Percentiles rank a stretch among this genome's conserved stretches.
Conservation (phyloP, 139 green algal genomes). For the Pedinophyceae sp. region DNA sequence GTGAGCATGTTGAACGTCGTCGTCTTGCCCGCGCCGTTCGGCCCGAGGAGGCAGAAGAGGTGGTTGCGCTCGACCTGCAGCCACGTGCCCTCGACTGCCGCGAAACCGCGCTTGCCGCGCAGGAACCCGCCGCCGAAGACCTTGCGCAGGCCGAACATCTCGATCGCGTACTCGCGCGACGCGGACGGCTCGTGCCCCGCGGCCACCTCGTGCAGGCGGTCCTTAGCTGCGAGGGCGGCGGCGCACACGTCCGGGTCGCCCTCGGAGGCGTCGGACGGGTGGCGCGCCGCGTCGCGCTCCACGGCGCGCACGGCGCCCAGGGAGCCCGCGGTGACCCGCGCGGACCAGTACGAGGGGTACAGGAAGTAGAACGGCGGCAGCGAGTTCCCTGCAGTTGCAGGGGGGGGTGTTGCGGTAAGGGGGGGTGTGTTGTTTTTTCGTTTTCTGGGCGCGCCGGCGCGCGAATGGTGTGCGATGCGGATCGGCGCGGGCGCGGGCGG, state of each 20-base stretch:
- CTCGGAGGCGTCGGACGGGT: background rate
- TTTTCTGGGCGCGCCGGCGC: background rate
- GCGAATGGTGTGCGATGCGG: background rate
- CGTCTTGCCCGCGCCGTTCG: conserved; percentile 60
- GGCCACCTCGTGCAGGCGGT: conserved; percentile 5
- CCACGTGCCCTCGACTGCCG: conserved; percentile 65
- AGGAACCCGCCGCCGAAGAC: conserved; percentile 23
- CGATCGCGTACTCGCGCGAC: conserved; percentile 28
- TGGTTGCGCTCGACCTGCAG: conserved; percentile 51
- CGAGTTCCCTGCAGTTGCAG: background rate
- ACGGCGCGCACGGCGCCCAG: background rate
- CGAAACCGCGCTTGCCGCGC: conserved; percentile 25
- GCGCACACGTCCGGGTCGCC: background rate
- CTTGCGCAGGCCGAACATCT: conserved; percentile 70
- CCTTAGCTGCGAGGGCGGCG: background rate
- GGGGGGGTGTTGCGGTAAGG: too few species aligned
- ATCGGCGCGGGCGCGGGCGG: too few species aligned
- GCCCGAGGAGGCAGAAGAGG: conserved; percentile 72
- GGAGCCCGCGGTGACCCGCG: background rate
- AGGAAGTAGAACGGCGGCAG: conserved; percentile 40
- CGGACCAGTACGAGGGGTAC: conserved; percentile 41
- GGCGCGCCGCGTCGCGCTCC: background rate
- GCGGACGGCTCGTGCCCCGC: background rate
- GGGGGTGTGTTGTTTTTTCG: background rate
- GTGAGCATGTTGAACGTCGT: conserved; percentile 85